Evolutionary conservation across 2,329 filamentous ascomycete genomes (phyloP), one percentile per base, ranked within the genome.

Genomic region (Aspergillus vadensis): DNA sequence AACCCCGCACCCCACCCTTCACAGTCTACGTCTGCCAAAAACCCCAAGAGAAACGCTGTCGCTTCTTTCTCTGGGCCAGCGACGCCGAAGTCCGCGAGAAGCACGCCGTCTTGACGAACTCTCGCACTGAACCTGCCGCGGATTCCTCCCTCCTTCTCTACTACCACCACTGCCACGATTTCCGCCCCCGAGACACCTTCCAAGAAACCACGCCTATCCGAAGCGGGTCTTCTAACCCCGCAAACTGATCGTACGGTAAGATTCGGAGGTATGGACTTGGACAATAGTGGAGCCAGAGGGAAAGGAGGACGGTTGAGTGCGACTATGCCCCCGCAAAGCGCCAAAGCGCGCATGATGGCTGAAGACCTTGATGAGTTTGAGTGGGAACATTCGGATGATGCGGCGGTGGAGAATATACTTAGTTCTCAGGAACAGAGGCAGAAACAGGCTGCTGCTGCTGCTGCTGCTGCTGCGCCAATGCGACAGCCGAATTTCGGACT

Each of bases 61-160:
- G 76, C 5, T 88, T 88, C 76, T 88, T 88, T 59, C 77, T 88
- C 0, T 88, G 85, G 86, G 79, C 82, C 14, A 80, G 83, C 57
- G 83, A 87, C 57, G 86, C 86, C 14, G 79, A 83, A 64, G 64
- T 75, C n/a, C 77, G 86, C 19, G 83, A 85, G 70, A 79, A 81
- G 60, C 73, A 72, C 10, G 79, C 79, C 21, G 72, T 85, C 5
- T 68, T 83, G 62, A 79, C 74, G 62, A 84, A 83, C 63, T 80
- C 81, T 23, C 74, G 76, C 55, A 80, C 78, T 2, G 83, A 86
- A 65, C 72, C 77, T 3, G 32, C 32, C 10, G 5, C 32, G 12
- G 17, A 47, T 21, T 19, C 58, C 23, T 30, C 5, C 58, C 23
- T 30, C 5, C 41, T 44, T n/a, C 9, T 43, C 39, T n/a, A 10